These are phyloP conservation scores for Kwoniella sp. DNA, from an alignment of 768 basidiomycete genomes.

Conservation along the genomic window DNA sequence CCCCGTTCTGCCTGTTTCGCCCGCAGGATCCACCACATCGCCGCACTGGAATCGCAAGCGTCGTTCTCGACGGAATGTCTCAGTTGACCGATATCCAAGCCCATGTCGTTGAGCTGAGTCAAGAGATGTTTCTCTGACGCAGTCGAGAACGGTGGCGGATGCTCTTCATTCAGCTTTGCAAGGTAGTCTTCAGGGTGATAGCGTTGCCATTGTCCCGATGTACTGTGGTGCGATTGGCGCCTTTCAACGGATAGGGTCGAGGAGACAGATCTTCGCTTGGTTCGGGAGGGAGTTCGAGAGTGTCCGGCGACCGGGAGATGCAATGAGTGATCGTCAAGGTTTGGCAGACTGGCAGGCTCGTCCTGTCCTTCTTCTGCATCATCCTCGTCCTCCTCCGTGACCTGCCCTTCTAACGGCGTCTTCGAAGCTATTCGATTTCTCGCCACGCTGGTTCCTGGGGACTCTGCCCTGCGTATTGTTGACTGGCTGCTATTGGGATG, in stretches of 20 bases:
- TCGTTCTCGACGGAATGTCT: constrained; percentile 88
- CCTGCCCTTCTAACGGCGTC: constrained; percentile 37
- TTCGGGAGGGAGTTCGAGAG: constrained; percentile 85
- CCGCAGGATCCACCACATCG: constrained; percentile 91
- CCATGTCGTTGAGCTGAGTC: constrained; percentile 71
- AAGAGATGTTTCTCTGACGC: constrained; percentile 77
- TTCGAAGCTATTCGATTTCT: constrained; percentile 23
- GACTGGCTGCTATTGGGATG: constrained; percentile 54
- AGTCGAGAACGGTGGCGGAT: constrained; percentile 82
- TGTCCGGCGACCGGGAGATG: constrained; percentile 63
- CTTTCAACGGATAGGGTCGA: constrained; percentile 64
- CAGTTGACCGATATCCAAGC: constrained; percentile 92
- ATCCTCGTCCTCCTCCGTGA: constrained; percentile 42
- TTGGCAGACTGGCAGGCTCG: constrained; percentile 21
- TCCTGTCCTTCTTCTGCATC: constrained; percentile 18
- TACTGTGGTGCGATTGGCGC: constrained; percentile 43
- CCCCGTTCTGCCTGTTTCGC: constrained; percentile 68
- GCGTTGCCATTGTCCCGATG: constrained; percentile 62
- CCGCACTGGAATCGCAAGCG: constrained; percentile 88
- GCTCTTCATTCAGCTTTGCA: constrained; percentile 44
- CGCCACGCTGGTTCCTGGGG: constrained; percentile 21
- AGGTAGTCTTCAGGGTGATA: constrained; percentile 59
- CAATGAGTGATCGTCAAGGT: constrained; percentile 55
- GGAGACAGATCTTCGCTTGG: constrained; percentile 92
- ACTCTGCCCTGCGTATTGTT: constrained; percentile 48